phyloP scores from a whole-genome alignment of 345 rosid species.

The Camelina sativa region DNA sequence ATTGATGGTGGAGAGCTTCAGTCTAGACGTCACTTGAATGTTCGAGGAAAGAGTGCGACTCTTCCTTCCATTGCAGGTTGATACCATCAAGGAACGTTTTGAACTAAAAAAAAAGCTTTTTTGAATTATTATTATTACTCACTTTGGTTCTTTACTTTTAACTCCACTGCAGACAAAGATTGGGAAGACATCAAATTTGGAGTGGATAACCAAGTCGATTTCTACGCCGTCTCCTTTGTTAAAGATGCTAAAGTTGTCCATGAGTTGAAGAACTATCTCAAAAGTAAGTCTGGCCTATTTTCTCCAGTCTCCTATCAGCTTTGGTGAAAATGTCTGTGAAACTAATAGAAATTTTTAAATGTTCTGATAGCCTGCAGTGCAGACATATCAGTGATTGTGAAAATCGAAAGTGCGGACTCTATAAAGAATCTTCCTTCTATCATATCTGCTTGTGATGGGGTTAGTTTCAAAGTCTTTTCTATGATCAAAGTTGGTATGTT shows the following conservation, averaged over 20 bases:
- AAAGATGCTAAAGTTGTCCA: constrained; percentile 94
- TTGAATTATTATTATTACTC: not conserved
- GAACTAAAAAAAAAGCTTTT: not conserved
- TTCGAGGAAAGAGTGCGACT: constrained; percentile 95
- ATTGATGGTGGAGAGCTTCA: constrained; percentile 95
- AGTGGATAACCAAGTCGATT: constrained; percentile 94
- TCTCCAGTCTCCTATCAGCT: not conserved
- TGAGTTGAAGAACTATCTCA: constrained; percentile 86
- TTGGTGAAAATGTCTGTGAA: not conserved
- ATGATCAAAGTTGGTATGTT: not conserved
- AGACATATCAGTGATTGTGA: constrained; percentile 80
- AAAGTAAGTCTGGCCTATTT: constrained; percentile 45
- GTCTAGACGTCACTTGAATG: constrained; percentile 96
- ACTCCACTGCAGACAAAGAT: constrained; percentile 75
- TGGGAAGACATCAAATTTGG: constrained; percentile 99
- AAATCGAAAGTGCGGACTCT: constrained; percentile 97
- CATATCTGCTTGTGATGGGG: constrained; percentile 94
- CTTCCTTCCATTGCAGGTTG: constrained; percentile 97
- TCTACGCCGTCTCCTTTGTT: constrained; percentile 95
- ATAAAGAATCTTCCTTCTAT: constrained; percentile 91
- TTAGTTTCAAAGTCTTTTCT: constrained; percentile 48
- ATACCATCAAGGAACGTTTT: constrained; percentile 23
- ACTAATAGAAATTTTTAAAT: constrained; percentile 34
- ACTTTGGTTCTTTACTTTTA: not conserved
- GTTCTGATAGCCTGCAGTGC: constrained; percentile 71